phyloP scores from a whole-genome alignment of 352 stramenopile genomes.

The Aphanomyces cochlioides region DNA sequence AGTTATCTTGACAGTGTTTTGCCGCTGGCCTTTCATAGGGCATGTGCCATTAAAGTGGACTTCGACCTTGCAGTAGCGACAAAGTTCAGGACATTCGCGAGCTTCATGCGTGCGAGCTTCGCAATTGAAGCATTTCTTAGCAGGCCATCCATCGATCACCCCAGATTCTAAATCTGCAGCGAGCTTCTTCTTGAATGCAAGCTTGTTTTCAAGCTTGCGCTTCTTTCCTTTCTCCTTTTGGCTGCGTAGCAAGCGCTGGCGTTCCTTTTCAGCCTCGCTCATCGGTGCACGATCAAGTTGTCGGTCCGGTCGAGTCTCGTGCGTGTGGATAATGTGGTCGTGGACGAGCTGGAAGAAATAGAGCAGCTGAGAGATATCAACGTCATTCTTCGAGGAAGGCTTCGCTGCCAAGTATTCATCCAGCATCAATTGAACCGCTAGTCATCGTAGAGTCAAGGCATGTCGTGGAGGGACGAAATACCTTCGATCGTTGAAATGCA shows the following conservation, averaged over 20 bases:
- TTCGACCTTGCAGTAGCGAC: slow-evolving; percentile 71
- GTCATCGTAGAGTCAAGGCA: slow-evolving; percentile 20
- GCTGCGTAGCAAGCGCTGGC: slow-evolving; percentile 59
- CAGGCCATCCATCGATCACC: slow-evolving; percentile 38
- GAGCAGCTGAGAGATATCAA: slow-evolving; percentile 57
- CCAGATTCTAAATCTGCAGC: slow-evolving; percentile 38
- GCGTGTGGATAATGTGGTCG: slow-evolving; percentile 55
- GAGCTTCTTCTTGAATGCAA: slow-evolving; percentile 52
- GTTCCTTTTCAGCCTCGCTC: slow-evolving; percentile 75
- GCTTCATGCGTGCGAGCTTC: slow-evolving; percentile 74
- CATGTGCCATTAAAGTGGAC: slow-evolving; percentile 75
- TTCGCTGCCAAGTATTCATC: slow-evolving; percentile 56
- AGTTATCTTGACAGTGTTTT: slow-evolving; percentile 51
- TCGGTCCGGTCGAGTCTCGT: slow-evolving; percentile 48
- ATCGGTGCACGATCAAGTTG: slow-evolving; percentile 57
- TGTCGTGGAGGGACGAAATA: slow-evolving; percentile 31
- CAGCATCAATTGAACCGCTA: slow-evolving; percentile 81
- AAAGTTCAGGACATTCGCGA: slow-evolving; percentile 66
- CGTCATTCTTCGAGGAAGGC: slow-evolving; percentile 38
- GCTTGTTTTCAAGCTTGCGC: slow-evolving; percentile 66
- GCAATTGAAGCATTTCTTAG: slow-evolving; percentile 83
- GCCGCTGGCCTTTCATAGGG: slow-evolving; percentile 55
- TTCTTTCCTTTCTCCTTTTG: slow-evolving; percentile 76
- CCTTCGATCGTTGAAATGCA: slow-evolving; percentile 89
- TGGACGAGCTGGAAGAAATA: slow-evolving; percentile 85